A percentile compares a stretch with the other conserved stretches of the same genome.
phyloP scores from a whole-genome alignment of 495 filamentous ascomycete species.

The Entonaema liquescens region DNA sequence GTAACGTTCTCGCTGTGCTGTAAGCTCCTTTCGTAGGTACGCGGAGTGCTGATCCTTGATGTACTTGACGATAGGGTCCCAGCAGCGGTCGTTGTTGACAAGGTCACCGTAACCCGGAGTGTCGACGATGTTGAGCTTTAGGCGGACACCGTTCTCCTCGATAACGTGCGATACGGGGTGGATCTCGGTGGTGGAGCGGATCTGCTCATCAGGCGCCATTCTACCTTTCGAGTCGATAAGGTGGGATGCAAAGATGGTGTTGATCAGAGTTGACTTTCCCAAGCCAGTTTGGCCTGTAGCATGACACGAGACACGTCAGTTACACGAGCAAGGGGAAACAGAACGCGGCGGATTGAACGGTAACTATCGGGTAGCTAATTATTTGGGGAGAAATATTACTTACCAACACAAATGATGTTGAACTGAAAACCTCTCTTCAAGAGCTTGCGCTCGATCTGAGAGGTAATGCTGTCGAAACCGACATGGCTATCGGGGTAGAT shows the following conservation, averaged over 20 bases:
- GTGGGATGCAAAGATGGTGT: slow-evolving; percentile 99
- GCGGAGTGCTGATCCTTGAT: slow-evolving; percentile 99
- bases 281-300: slow-evolving; percentile 92
- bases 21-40: slow-evolving; percentile 99
- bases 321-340: slow-evolving; percentile 21
- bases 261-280: slow-evolving; percentile 98
- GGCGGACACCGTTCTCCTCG: slow-evolving; percentile 98
- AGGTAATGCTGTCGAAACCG: slow-evolving; percentile 99
- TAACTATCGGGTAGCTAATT: not conserved
- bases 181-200: slow-evolving; percentile 97
- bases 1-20: slow-evolving; percentile 98
- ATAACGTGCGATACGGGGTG: slow-evolving; percentile 98
- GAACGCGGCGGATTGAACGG: not conserved
- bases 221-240: slow-evolving; percentile 99
- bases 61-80: slow-evolving; percentile 99
- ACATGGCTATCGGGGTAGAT: slow-evolving; percentile 96
- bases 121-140: slow-evolving; percentile 96
- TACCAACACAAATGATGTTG: slow-evolving; percentile 99
- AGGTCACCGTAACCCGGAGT: slow-evolving; percentile 98
- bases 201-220: slow-evolving; percentile 86
- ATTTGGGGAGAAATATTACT: slow-evolving; percentile 49
- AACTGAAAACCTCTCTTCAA: slow-evolving; percentile 99
- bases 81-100: slow-evolving; percentile 99
- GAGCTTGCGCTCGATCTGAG: slow-evolving; percentile 98
- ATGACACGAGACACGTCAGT: slow-evolving; percentile 51